phyloP scores from a whole-genome alignment of 2,329 filamentous ascomycete species.

The Aspergillus sp. region DNA sequence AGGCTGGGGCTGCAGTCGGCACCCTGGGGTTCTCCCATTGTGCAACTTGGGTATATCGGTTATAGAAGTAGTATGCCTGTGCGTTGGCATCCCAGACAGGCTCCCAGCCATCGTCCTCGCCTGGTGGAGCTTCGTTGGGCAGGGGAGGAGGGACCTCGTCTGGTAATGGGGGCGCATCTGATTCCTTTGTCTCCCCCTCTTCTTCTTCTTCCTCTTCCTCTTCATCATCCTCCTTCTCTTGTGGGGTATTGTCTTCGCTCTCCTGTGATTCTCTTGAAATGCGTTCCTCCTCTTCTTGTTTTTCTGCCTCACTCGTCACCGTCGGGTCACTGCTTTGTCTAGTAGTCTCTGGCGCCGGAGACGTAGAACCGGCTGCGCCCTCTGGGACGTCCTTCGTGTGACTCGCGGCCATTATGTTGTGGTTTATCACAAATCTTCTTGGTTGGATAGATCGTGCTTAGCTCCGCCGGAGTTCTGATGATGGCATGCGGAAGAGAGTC shows the following conservation, averaged over 20 bases:
- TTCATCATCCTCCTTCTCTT: not conserved
- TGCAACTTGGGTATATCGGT: conserved; percentile 70
- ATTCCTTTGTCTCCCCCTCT: conserved; percentile 14
- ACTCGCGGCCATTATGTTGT: not conserved
- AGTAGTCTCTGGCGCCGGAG: not conserved
- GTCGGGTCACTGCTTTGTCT: not conserved
- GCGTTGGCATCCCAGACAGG: conserved; percentile 70
- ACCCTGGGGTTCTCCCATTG: conserved; percentile 89
- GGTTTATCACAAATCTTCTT: not conserved
- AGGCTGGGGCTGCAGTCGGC: conserved; percentile 40
- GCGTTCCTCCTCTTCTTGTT: not conserved
- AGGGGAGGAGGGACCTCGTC: conserved; percentile 48
- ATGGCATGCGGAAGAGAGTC: not conserved
- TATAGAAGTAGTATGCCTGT: conserved; percentile 79
- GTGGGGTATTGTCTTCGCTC: not conserved
- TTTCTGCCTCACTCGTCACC: not conserved
- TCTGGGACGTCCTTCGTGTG: not conserved
- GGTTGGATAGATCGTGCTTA: not conserved
- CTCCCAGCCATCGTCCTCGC: conserved; percentile 72
- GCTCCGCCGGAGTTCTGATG: not conserved
- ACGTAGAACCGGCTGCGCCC: not conserved
- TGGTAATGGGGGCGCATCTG: conserved; percentile 41
- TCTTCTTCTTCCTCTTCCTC: conserved; percentile 15
- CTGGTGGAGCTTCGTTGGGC: conserved; percentile 54
- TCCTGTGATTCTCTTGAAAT: not conserved